Base-by-base conservation (phyloP, 331 rosid genomes). In the Prunus yedoensis region DNA sequence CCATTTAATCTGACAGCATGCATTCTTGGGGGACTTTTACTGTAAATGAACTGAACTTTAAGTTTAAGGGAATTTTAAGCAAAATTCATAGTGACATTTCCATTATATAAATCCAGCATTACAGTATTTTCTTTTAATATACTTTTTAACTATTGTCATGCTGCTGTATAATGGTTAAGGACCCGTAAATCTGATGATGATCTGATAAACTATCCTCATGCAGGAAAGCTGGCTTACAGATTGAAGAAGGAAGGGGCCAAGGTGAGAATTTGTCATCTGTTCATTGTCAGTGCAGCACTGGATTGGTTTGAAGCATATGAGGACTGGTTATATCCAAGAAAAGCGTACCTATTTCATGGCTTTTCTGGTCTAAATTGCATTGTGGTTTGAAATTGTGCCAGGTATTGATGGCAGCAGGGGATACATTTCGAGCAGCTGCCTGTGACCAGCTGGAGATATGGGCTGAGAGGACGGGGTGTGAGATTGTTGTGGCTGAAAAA, bases 361-460 rank as follows among this genome's bases (percentile, higher is more conserved):
- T 53, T 73, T 83, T 71, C 47, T 12, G 38, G 53, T 73, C 80
- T 79, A 9, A 80, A 68, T 28, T 52, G 23, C 35, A 5, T 20
- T 14, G 32, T 62, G 77, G 49, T 76, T 77, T 66, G 27, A 79
- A 70, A 77, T n/a, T 85, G 79, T 76, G 38, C 62, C 82, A 92
- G 99, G 91, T 94, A 77, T 68, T 94, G 85, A 86, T 94, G 90
- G 99, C 97, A 38, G 99, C 97, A 56, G 99, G 99, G 56, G 99
- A 94, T 87, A 94, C 99, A 41, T 94, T 92, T 83, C 88, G 99
- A 89, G 97, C 99, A 80, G 99, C 99, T 77, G 97, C 99, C 28
- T 85, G 96, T 75, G 99, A 94, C 73, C 97, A 94, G 88, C 89
- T 94, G 51, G 99, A 94, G 87, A 92, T 94, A 80, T 94, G 99